These are phyloP conservation scores for Termitomyces sp. DNA, from an alignment of 768 basidiomycete species.

Conservation along the genomic window DNA sequence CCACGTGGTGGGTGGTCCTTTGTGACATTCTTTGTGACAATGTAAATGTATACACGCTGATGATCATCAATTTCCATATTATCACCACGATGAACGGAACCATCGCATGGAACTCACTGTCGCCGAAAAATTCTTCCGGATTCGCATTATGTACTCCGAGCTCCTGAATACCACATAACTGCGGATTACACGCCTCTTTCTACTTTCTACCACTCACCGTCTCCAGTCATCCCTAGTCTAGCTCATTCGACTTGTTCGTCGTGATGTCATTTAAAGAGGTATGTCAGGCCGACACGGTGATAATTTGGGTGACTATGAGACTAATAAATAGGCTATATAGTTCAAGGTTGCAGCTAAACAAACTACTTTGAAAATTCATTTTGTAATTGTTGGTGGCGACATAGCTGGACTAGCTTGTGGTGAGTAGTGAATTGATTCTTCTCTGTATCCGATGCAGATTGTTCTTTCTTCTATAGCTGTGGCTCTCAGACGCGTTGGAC, in stretches of 20 bases:
- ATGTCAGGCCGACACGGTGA: not conserved
- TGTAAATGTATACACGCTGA: not conserved
- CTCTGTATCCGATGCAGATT: not conserved
- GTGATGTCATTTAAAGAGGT: not conserved
- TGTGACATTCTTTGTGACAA: not conserved
- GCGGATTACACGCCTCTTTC: not conserved
- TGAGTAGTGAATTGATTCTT: not conserved
- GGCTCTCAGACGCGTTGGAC: slow-evolving; percentile 45
- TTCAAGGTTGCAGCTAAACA: slow-evolving; percentile 2
- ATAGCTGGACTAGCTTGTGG: slow-evolving; percentile 45
- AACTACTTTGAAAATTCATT: slow-evolving; percentile 6
- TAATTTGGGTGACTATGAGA: not conserved
- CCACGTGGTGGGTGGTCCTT: not conserved
- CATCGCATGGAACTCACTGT: not conserved
- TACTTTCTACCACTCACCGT: not conserved
- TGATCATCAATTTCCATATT: not conserved
- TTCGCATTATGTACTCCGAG: not conserved
- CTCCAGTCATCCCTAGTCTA: not conserved
- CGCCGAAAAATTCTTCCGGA: slow-evolving; percentile 1
- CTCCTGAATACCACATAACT: not conserved
- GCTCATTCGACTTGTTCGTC: not conserved
- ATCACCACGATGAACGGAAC: not conserved
- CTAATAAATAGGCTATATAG: not conserved
- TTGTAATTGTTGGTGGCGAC: slow-evolving; percentile 31
- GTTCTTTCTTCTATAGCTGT: slow-evolving; percentile 26